These are phyloP conservation scores for Podospora didyma DNA, from an alignment of 495 filamentous ascomycete species.

Conservation along the genomic window DNA sequence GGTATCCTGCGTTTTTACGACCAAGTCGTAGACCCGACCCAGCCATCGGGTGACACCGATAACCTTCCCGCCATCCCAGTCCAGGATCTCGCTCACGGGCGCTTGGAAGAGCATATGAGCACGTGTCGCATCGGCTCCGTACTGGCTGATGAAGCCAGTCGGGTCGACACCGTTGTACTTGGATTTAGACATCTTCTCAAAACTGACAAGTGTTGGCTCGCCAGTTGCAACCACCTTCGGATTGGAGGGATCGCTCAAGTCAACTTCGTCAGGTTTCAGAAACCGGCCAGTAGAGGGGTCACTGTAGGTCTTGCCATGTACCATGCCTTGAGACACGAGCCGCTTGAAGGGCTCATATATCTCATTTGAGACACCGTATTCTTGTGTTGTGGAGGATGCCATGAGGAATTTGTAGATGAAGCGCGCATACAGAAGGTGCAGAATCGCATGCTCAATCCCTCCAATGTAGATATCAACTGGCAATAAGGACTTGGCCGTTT, in stretches of 20 bases:
- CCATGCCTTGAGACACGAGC: constrained; percentile 87
- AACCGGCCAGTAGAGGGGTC: constrained; percentile 74
- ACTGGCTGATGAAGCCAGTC: constrained; percentile 58
- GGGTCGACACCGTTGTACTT: constrained; percentile 94
- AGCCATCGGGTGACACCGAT: constrained; percentile 79
- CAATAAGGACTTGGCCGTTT: constrained; percentile 47
- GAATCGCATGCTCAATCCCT: constrained; percentile 84
- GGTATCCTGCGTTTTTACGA: constrained; percentile 28
- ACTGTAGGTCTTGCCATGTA: constrained; percentile 78
- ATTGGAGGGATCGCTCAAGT: constrained; percentile 51
- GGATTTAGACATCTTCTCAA: constrained; percentile 95
- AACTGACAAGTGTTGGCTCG: constrained; percentile 55
- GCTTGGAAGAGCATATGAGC: constrained; percentile 87
- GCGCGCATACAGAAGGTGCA: constrained; percentile 86
- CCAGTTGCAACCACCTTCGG: constrained; percentile 60
- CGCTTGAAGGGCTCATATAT: constrained; percentile 69
- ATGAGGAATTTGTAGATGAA: constrained; percentile 87
- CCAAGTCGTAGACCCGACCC: constrained; percentile 57
- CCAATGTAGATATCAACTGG: constrained; percentile 86
- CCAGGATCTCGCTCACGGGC: constrained; percentile 73
- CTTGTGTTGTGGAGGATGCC: constrained; percentile 38
- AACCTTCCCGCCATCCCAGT: constrained; percentile 86
- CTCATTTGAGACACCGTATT: background rate
- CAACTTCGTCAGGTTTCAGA: constrained; percentile 72
- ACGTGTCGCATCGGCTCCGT: constrained; percentile 79